Conservation (phyloP, 148 eudicot genomes). For the Fagopyrum homotropicum region DNA sequence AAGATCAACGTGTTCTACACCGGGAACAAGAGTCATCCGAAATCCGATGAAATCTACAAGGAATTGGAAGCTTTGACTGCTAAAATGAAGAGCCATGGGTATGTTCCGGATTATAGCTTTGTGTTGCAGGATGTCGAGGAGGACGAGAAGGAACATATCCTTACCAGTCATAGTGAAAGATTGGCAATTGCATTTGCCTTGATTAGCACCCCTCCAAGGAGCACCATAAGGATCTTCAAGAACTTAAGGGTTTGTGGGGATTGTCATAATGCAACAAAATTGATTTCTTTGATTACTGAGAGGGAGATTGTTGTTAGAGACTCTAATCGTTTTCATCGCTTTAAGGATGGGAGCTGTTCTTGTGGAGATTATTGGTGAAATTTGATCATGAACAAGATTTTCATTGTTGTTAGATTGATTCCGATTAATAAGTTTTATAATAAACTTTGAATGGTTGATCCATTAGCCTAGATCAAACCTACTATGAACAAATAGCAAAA, state of each 20-base stretch:
- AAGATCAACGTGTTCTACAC: slow-evolving; percentile 55
- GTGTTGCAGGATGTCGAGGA: slow-evolving; percentile 82
- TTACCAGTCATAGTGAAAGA: slow-evolving; percentile 61
- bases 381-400: background rate
- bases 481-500: no score
- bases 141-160: slow-evolving; percentile 69
- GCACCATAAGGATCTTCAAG: slow-evolving; percentile 48
- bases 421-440: background rate
- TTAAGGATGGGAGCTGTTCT: slow-evolving; percentile 64
- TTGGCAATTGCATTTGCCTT: slow-evolving; percentile 69
- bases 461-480: no score
- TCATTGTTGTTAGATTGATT: background rate
- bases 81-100: slow-evolving; percentile 53
- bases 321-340: slow-evolving; percentile 72
- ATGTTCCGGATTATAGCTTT: slow-evolving; percentile 51
- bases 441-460: no score
- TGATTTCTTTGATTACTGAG: slow-evolving; percentile 50
- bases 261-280: slow-evolving; percentile 61
- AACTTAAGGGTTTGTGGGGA: slow-evolving; percentile 78
- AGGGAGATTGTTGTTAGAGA: slow-evolving; percentile 72
- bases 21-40: slow-evolving; percentile 57
- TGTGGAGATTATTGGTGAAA: slow-evolving; percentile 68
- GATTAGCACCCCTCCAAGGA: slow-evolving; percentile 52
- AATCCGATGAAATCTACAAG: slow-evolving; percentile 35
- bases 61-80: slow-evolving; percentile 38